phyloP scores from a whole-genome alignment of 371 early-diverging fungal genomes.

The Chytridium lagenaria region DNA sequence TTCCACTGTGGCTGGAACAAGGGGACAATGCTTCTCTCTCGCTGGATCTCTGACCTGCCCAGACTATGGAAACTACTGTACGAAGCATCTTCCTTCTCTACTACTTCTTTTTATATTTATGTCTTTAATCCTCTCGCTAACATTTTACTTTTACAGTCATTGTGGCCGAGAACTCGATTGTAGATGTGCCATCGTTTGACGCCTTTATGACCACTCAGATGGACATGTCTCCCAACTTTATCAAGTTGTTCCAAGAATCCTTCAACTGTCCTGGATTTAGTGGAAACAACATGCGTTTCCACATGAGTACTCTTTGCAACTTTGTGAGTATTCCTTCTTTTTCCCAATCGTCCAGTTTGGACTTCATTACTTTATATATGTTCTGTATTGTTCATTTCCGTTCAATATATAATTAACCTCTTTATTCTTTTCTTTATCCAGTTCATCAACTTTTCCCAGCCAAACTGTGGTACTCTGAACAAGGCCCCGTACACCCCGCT shows the following conservation, averaged over 20 bases:
- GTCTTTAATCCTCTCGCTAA: no score
- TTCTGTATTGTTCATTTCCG: no score
- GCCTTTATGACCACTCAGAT: slow-evolving; percentile 22
- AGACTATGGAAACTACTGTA: slow-evolving; percentile 23
- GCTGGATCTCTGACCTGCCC: slow-evolving; percentile 29
- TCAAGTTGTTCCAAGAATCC: slow-evolving; percentile 26
- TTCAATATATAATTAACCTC: no score
- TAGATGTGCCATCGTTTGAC: slow-evolving; percentile 38
- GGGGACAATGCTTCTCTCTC: slow-evolving; percentile 31
- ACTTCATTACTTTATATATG: background rate
- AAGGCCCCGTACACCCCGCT: slow-evolving; percentile 31
- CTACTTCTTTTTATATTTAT: no score
- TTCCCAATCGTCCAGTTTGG: no score
- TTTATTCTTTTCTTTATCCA: no score
- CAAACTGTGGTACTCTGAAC: slow-evolving; percentile 19
- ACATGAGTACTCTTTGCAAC: slow-evolving; percentile 37
- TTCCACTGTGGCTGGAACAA: background rate
- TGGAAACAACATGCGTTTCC: slow-evolving; percentile 29
- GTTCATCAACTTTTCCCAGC: slow-evolving; percentile 22
- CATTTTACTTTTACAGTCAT: no score
- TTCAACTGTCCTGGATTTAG: slow-evolving; percentile 38
- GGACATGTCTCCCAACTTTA: slow-evolving; percentile 14
- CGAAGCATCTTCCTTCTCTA: slow-evolving; percentile 16
- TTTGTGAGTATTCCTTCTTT: slow-evolving; percentile 28
- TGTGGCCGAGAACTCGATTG: slow-evolving; percentile 27